Percentiles rank a stretch among this genome's conserved stretches.
Conservation (phyloP, 1,139 yeast species). For the Magnusiomyces suaveolens region DNA sequence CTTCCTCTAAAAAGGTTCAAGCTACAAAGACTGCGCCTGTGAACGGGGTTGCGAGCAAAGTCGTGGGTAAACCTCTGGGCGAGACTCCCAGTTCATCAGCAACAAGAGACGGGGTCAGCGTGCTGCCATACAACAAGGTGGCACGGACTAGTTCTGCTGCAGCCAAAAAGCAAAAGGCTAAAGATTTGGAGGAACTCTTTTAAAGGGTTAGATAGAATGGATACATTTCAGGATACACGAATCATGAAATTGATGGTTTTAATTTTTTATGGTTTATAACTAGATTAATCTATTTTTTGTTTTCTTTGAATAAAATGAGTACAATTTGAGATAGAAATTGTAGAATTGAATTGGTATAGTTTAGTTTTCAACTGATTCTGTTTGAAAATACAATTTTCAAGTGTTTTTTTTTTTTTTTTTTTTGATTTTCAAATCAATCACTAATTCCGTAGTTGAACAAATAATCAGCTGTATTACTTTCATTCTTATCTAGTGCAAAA, state of each 20-base stretch:
- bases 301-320: too few relatives aligned
- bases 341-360: too few relatives aligned
- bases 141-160: neutral
- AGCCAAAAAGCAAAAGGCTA: neutral
- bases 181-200: neutral
- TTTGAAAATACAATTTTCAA: too few relatives aligned
- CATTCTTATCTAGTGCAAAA: conserved; percentile 97
- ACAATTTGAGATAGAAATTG: too few relatives aligned
- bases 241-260: too few relatives aligned
- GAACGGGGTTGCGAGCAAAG: neutral
- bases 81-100: neutral
- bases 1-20: neutral
- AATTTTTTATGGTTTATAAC: too few relatives aligned
- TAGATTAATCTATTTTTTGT: too few relatives aligned
- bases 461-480: conserved; percentile 90
- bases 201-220: neutral
- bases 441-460: conserved; percentile 50
- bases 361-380: too few relatives aligned
- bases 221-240: too few relatives aligned
- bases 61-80: neutral
- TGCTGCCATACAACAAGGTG: neutral
- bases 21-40: neutral
- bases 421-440: too few relatives aligned
- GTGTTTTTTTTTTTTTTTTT: too few relatives aligned
- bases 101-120: neutral